Base-by-base conservation (phyloP, 768 basidiomycete species). In the Tricholoma furcatifolium region DNA sequence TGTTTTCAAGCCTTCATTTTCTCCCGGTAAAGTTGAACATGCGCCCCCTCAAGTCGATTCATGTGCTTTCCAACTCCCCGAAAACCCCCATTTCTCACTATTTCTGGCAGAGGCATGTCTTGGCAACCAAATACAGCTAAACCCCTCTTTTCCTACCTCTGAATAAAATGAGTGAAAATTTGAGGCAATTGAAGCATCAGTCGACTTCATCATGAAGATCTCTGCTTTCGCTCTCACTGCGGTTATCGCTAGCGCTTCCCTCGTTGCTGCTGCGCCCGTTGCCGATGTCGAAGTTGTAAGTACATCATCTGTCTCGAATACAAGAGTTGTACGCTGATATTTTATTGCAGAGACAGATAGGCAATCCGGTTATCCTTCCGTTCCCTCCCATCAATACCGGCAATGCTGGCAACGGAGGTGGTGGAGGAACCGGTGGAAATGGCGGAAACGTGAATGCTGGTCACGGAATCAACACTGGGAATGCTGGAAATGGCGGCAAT, bases 251-350 rank as follows among this genome's bases (percentile, higher is more conserved):
- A 47, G 52, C 39, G 52, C 46, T 40, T 40, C 52, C 8, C 34
- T 53, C 34, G 12, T 53, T 11, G 20, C 24, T 11, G 52, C 40
- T 24, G 41, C 40, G 20, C 52, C 52, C 1, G 46, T 30, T 23
- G 41, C 39, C 23, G 40, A 43, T 21, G 15, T 53, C n/a, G 52
- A 53, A 36, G n/a, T 15, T 38, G 52, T 53, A 15, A 47, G 52
- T 47, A 12, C 6, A 10, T 11, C 27, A 7, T 27, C 7, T 27
- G 5, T 34, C n/a, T n/a, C 14, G 27, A 21, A 20, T 24, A 3
- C 14, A 14, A 38, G n/a, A n/a, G n/a, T n/a, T n/a, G n/a, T n/a
- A n/a, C 10, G 14, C 15, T 38, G 15, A 38, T 11, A 8, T 11
- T 18, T 15, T 38, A 5, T 34, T 20, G 0, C 14, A 50, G 49